Percentiles rank a stretch among this genome's conserved stretches.
Conservation (phyloP, 441 rosid species). For the Croton laevigatus region DNA sequence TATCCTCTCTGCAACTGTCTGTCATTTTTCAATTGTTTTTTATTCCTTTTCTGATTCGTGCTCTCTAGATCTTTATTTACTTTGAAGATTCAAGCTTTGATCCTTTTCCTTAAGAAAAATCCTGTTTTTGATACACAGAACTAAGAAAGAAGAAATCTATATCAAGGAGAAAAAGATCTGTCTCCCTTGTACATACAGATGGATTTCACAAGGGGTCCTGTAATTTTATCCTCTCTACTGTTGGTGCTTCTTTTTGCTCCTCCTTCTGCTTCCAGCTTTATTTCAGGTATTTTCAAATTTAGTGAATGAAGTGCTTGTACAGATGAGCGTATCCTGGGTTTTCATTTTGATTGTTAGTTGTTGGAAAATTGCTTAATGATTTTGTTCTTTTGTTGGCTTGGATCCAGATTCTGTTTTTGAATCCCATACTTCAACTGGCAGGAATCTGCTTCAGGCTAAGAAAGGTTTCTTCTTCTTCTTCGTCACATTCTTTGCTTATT, state of each 20-base stretch:
- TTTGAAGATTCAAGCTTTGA: neutral
- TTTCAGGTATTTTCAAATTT: slow-evolving; percentile 28
- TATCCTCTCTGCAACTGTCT: neutral
- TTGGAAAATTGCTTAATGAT: neutral
- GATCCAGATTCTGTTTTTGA: slow-evolving; percentile 41
- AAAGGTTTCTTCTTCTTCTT: slow-evolving; percentile 32
- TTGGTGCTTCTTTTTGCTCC: slow-evolving; percentile 1
- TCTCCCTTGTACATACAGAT: neutral
- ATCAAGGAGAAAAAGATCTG: neutral
- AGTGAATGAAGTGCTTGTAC: neutral
- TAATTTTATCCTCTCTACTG: neutral
- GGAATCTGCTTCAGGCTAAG: slow-evolving; percentile 54
- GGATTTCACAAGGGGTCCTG: neutral
- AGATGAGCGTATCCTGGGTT: neutral
- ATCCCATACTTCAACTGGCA: slow-evolving; percentile 34
- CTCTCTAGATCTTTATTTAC: slow-evolving; percentile 3
- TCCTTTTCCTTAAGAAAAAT: neutral
- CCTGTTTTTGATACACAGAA: neutral
- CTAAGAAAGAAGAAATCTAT: neutral
- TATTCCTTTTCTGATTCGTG: neutral
- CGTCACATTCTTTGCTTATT: neutral
- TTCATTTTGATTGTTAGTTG: neutral
- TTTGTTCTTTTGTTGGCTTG: slow-evolving; percentile 18
- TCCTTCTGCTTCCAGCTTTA: slow-evolving; percentile 28
- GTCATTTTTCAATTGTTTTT: neutral